Evolutionary conservation across 2,329 filamentous ascomycete species (phyloP).

Genomic region (Neodidymelliopsis sp.): DNA sequence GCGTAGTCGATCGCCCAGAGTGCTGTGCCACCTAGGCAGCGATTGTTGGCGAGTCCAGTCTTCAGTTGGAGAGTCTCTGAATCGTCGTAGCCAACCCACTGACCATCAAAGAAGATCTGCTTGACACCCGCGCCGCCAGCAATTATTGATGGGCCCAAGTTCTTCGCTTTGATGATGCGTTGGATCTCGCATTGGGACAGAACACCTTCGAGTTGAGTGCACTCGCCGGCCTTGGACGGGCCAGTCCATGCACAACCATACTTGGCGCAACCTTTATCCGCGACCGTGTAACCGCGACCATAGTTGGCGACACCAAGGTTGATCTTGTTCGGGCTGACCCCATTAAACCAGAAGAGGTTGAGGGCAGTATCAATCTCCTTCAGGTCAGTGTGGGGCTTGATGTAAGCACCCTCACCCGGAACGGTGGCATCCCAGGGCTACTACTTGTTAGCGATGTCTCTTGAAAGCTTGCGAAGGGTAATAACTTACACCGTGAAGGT

Average conservation of each 20-base stretch:
- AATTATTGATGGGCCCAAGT: slow-evolving; percentile 29
- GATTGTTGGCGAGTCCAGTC: slow-evolving; percentile 27
- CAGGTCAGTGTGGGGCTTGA: slow-evolving; percentile 55
- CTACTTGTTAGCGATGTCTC: background rate
- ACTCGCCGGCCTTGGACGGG: slow-evolving; percentile 25
- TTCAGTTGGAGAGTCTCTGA: slow-evolving; percentile 34
- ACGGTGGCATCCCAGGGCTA: slow-evolving; percentile 20
- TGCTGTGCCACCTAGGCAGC: slow-evolving; percentile 34
- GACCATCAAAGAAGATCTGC: slow-evolving; percentile 44
- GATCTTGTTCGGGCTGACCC: slow-evolving; percentile 53
- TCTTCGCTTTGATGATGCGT: slow-evolving; percentile 32
- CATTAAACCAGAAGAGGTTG: slow-evolving; percentile 57
- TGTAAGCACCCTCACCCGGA: slow-evolving; percentile 39
- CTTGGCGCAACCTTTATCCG: slow-evolving; percentile 25
- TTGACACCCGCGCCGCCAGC: slow-evolving; percentile 44
- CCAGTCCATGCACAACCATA: slow-evolving; percentile 32
- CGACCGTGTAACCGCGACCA: slow-evolving; percentile 46
- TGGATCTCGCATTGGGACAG: slow-evolving; percentile 50
- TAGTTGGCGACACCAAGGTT: slow-evolving; percentile 59
- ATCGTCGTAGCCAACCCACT: slow-evolving; percentile 55
- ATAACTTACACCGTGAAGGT: slow-evolving; percentile 51
- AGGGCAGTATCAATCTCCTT: slow-evolving; percentile 55
- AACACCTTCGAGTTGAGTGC: slow-evolving; percentile 42
- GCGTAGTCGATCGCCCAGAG: slow-evolving; percentile 34
- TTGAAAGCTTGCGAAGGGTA: background rate